Evolutionary conservation across 208 protist genomes (phyloP).

Genomic region (Trypanosoma avium): DNA sequence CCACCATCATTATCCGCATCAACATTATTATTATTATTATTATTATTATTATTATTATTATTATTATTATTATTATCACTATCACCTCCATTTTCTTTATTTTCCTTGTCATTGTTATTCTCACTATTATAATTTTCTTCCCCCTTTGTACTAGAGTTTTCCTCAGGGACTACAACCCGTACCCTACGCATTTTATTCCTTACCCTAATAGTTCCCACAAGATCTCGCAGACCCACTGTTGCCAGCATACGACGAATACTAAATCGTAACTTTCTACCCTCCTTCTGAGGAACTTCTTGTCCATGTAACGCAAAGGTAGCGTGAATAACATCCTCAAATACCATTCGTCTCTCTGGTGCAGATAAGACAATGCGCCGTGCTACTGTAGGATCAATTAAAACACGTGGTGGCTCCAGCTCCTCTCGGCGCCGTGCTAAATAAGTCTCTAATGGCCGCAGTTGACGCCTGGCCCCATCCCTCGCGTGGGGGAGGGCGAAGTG

Average conservation of each 20-base stretch:
- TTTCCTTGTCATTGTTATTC: slow-evolving; percentile 3
- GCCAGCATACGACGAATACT: slow-evolving; percentile 31
- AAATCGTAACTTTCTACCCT: slow-evolving; percentile 25
- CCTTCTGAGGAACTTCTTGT: slow-evolving; percentile 15
- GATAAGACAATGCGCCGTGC: slow-evolving; percentile 45
- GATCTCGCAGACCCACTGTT: slow-evolving; percentile 48
- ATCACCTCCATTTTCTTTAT: slow-evolving; percentile 5
- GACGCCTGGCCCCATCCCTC: background rate
- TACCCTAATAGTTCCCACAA: slow-evolving; percentile 30
- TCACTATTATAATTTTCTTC: slow-evolving; percentile 6
- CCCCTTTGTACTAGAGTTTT: background rate
- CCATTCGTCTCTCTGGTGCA: slow-evolving; percentile 60
- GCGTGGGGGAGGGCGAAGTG: slow-evolving; percentile 16
- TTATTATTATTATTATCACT: slow-evolving; percentile 3
- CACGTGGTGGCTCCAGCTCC: slow-evolving; percentile 17
- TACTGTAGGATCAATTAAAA: slow-evolving; percentile 55
- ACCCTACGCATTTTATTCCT: slow-evolving; percentile 27
- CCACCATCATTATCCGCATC: background rate
- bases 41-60: background rate
- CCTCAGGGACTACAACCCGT: slow-evolving; percentile 37
- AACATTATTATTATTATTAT: background rate
- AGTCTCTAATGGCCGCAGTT: slow-evolving; percentile 40
- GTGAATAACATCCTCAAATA: slow-evolving; percentile 69
- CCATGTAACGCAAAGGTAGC: slow-evolving; percentile 55
- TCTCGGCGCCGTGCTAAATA: slow-evolving; percentile 57